Conservation (phyloP, 2,329 filamentous ascomycete genomes). For the Scytalidium lignicola region DNA sequence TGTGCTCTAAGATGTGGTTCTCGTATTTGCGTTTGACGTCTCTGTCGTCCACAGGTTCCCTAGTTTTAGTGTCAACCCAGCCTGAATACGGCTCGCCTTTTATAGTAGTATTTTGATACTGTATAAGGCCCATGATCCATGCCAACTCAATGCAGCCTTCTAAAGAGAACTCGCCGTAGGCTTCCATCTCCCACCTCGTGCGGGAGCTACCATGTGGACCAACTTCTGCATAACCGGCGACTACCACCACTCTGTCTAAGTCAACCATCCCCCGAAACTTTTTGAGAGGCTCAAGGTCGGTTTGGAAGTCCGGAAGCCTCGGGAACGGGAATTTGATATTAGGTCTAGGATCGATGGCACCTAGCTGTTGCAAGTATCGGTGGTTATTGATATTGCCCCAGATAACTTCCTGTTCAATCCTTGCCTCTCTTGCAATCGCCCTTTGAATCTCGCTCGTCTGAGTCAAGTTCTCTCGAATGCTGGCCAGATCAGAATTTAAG, state of each 20-base stretch:
- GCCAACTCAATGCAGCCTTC: constrained; percentile 98
- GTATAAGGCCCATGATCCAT: constrained; percentile 96
- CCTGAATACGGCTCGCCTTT: constrained; percentile 93
- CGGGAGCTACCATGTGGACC: constrained; percentile 96
- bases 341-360: too few relatives aligned
- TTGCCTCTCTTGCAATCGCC: too few relatives aligned
- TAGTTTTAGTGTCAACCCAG: constrained; percentile 89
- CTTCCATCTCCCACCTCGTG: constrained; percentile 98
- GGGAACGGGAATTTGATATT: constrained; percentile 98
- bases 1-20: constrained; percentile 88
- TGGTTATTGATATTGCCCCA: constrained; percentile 27
- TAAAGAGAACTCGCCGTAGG: constrained; percentile 86
- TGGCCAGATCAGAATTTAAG: too few relatives aligned
- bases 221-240: constrained; percentile 84
- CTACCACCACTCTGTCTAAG: constrained; percentile 8
- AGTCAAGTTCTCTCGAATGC: too few relatives aligned
- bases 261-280: constrained; percentile 71
- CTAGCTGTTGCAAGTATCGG: constrained; percentile 82
- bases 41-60: constrained; percentile 91
- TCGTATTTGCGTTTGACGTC: constrained; percentile 95
- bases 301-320: constrained; percentile 78
- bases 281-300: constrained; percentile 79
- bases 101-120: constrained; percentile 72
- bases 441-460: too few relatives aligned
- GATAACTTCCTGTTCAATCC: too few relatives aligned